Evolutionary conservation across 768 basidiomycete species (phyloP), one percentile per base, ranked within the genome.

Genomic region (Sarcodon aspratus): DNA sequence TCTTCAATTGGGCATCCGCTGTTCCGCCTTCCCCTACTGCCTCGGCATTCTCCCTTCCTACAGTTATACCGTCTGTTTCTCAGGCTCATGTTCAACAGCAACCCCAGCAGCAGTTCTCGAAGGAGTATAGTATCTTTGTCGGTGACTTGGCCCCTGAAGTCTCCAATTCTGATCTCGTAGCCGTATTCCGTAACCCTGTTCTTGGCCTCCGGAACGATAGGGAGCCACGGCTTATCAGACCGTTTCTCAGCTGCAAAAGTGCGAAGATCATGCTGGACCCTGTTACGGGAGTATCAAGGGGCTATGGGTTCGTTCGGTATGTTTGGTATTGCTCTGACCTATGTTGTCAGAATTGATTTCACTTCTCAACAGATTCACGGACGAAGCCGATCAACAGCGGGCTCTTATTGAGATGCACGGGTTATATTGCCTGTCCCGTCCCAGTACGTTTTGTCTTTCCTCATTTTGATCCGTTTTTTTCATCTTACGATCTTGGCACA

Each of bases 181-280:
- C 86, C 27, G 85, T 93, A 55, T 90, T 92, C 66, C 82, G 89
- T 59, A 90, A 93, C 63, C 90, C 90, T 0, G 84, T 90, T 3
- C 75, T 90, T 11, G 88, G 88, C 43, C 73, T 91, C 47, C 76
- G 88, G 51, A 85, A 84, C 59, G 88, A 92, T 61, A 75, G 89
- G 50, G 87, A 87, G 61, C 89, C 90, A 18, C 87, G 88, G 63
- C 86, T 90, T 54, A 90, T 94, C 47, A 76, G 81, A 7, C 88
- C 90, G 2, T 96, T 95, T 67, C 66, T 79, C 36, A 93, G 89
- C 63, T 93, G 91, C 67, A 92, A 91, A 70, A 93, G 90, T 62
- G 93, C 93, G 32, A 93, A 92, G 70, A 95, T 91, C 54, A 93
- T 93, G 90, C 70, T 91, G 44, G 90, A 93, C 63, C 90, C 92